Conservation (phyloP, 2,329 filamentous ascomycete genomes). For the Fusarium humuli region DNA sequence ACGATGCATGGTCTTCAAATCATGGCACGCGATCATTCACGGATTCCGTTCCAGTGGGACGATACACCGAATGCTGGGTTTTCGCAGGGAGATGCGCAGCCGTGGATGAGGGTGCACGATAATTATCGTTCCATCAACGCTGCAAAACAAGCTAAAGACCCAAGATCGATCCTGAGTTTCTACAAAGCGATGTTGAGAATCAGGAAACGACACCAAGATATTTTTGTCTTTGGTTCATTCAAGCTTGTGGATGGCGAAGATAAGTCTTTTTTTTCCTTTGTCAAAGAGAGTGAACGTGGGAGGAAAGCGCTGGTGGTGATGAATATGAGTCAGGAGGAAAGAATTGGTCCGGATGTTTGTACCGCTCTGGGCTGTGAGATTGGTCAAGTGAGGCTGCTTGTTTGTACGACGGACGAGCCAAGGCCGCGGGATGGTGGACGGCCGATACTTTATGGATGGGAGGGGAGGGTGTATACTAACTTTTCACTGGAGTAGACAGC, state of each 20-base stretch:
- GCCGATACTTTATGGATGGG: constrained; percentile 26
- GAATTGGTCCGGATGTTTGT: constrained; percentile 39
- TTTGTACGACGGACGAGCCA: constrained; percentile 36
- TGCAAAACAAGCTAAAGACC: constrained; percentile 58
- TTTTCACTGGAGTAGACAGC: constrained; percentile 4
- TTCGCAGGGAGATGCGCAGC: constrained; percentile 56
- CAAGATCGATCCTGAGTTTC: constrained; percentile 66
- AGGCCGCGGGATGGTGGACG: not conserved
- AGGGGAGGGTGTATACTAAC: constrained; percentile 39
- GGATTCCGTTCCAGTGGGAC: constrained; percentile 76
- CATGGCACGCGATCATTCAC: constrained; percentile 71
- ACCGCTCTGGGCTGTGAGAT: constrained; percentile 34
- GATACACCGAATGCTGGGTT: constrained; percentile 70
- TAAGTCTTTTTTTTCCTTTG: constrained; percentile 68
- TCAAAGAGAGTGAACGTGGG: constrained; percentile 52
- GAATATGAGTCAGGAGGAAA: constrained; percentile 53
- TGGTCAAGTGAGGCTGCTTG: constrained; percentile 41
- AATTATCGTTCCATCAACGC: constrained; percentile 68
- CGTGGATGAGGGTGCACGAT: constrained; percentile 77
- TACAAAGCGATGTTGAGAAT: constrained; percentile 66
- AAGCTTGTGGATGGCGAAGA: constrained; percentile 62
- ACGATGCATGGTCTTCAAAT: constrained; percentile 66
- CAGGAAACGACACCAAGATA: constrained; percentile 65
- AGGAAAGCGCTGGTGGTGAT: constrained; percentile 56
- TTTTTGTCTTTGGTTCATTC: constrained; percentile 73